These are phyloP conservation scores for Uronychia setigera DNA, from an alignment of 73 alveolate genomes.

Conservation along the genomic window DNA sequence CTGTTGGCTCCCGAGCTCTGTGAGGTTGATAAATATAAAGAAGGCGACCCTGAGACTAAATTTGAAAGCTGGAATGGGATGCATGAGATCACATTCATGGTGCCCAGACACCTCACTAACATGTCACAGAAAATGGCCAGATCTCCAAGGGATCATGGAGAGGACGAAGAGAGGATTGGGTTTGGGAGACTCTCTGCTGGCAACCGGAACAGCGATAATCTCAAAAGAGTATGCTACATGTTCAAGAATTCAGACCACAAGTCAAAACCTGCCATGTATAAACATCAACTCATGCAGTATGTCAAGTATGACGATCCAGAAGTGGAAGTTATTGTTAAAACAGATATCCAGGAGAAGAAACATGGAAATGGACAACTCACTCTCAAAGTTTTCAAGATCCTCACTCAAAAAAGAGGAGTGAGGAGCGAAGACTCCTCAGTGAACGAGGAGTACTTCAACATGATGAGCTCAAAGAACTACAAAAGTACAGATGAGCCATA, in stretches of 20 bases:
- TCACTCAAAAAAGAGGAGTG: conserved; percentile 38
- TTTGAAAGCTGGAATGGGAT: conserved; percentile 47
- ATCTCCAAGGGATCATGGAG: neutral
- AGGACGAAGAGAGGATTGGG: neutral
- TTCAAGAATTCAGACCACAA: conserved; percentile 38
- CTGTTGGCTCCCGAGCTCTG: conserved; percentile 42
- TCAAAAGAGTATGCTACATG: conserved; percentile 45
- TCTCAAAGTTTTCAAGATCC: conserved; percentile 44
- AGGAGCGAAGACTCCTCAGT: neutral
- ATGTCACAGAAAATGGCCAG: conserved; percentile 27
- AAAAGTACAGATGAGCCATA: neutral
- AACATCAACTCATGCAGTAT: conserved; percentile 15
- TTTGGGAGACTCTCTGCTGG: neutral
- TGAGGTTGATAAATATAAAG: conserved; percentile 40
- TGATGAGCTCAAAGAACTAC: conserved; percentile 1
- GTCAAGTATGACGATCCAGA: conserved; percentile 49
- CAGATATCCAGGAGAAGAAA: conserved; percentile 33
- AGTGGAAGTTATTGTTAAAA: conserved; percentile 17
- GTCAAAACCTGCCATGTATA: conserved; percentile 32
- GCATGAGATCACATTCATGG: conserved; percentile 37
- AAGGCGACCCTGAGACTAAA: conserved; percentile 37
- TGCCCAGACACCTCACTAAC: conserved; percentile 46
- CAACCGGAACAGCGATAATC: conserved; percentile 10
- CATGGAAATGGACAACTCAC: conserved; percentile 50
- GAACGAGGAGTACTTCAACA: neutral